phyloP scores from a whole-genome alignment of 768 basidiomycete genomes.

The Scleroderma bovista region DNA sequence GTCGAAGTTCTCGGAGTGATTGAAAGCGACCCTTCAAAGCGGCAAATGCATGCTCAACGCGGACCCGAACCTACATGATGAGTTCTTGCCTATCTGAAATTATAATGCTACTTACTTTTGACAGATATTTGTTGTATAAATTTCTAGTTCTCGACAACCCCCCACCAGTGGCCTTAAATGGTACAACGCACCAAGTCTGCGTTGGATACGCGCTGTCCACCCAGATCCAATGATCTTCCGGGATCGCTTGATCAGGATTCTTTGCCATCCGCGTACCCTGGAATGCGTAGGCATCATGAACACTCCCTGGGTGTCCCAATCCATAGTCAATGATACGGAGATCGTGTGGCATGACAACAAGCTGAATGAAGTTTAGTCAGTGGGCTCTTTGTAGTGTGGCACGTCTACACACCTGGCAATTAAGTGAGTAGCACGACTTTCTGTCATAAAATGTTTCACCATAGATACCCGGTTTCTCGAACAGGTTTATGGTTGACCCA shows the following conservation, averaged over 20 bases:
- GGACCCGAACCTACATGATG: neutral
- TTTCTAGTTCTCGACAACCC: neutral
- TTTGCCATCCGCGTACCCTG: neutral
- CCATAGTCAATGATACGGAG: constrained; percentile 25
- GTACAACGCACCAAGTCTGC: neutral
- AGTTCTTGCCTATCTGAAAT: neutral
- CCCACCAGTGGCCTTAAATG: constrained; percentile 7
- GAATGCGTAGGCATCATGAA: constrained; percentile 13
- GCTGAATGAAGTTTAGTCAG: constrained; percentile 11
- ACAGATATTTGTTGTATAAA: neutral
- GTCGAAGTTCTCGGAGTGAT: neutral
- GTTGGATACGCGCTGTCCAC: neutral
- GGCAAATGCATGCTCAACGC: neutral
- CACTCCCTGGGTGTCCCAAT: constrained; percentile 22
- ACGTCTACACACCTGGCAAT: neutral
- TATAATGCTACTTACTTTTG: neutral
- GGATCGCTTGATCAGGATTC: no score
- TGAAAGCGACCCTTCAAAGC: neutral
- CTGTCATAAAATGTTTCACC: constrained; percentile 1
- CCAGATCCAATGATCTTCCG: neutral
- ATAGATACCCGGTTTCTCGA: neutral
- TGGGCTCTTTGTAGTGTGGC: neutral
- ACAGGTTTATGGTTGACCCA: neutral
- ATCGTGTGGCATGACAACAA: constrained; percentile 20
- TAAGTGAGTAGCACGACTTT: constrained; percentile 1